Conservation (phyloP, 768 basidiomycete species). For the Trametes maxima region DNA sequence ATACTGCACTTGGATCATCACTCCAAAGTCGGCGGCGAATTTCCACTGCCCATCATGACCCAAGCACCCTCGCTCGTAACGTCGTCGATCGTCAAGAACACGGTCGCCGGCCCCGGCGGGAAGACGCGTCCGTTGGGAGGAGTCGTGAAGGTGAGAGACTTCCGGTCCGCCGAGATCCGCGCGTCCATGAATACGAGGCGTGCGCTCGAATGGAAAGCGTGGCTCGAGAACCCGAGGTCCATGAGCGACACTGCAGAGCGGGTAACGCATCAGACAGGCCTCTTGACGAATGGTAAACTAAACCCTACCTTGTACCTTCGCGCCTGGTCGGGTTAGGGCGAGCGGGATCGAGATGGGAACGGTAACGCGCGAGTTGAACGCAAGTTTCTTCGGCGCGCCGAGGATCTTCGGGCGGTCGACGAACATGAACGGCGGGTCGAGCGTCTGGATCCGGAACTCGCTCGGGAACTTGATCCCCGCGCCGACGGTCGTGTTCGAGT, state of each 20-base stretch:
- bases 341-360: slow-evolving; percentile 48
- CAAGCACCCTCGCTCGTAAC: slow-evolving; percentile 64
- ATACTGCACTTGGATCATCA: not conserved
- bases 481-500: slow-evolving; percentile 67
- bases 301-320: slow-evolving; percentile 49
- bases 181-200: slow-evolving; percentile 68
- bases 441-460: slow-evolving; percentile 87
- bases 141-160: slow-evolving; percentile 56
- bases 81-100: slow-evolving; percentile 65
- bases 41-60: slow-evolving; percentile 72
- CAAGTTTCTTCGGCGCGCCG: slow-evolving; percentile 38
- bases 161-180: slow-evolving; percentile 45
- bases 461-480: slow-evolving; percentile 62
- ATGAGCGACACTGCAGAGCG: slow-evolving; percentile 66
- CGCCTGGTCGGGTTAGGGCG: slow-evolving; percentile 34
- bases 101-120: slow-evolving; percentile 81
- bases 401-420: slow-evolving; percentile 57
- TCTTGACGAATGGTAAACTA: not conserved
- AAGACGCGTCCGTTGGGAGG: slow-evolving; percentile 69
- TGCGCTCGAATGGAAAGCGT: slow-evolving; percentile 73
- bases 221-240: slow-evolving; percentile 81
- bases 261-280: not conserved
- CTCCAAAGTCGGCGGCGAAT: slow-evolving; percentile 59
- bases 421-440: slow-evolving; percentile 82
- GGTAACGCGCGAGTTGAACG: slow-evolving; percentile 49